Base-by-base conservation (phyloP, 139 green algal genomes). In the Dunaliella sp. region DNA sequence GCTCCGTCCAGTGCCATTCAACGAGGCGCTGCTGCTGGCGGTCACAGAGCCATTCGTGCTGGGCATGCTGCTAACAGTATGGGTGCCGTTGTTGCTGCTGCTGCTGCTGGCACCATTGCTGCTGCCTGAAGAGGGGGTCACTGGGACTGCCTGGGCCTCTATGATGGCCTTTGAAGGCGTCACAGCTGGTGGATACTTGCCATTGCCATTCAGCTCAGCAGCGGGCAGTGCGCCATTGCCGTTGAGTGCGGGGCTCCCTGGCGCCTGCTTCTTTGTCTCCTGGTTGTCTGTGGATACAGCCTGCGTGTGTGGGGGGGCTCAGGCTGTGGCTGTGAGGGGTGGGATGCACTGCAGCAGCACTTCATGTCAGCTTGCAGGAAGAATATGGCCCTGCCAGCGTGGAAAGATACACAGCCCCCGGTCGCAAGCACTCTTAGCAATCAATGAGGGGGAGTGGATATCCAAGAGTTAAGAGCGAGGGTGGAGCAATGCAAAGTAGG, bases 231-330 rank as follows among this genome's bases (percentile, higher is more conserved):
- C 86, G 77, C 80, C 72, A 37, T 90, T 88, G 36, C 85, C 87
- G 38, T 88, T 91, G 84, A 88, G 38, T 38, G 81, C 77, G 38
- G n/a, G 30, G 33, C 73, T 33, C n/a, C 34, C 32, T 7, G 65
- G 30, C 0, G 77, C 65, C 81, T 84, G 82, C 22, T 36, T 32
- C 77, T 88, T 78, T 0, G 86, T 58, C 38, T 89, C 86, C 25
- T 93, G 88, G 33, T 86, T 79, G 2, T 93, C 91, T 0, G 91
- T 93, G 31, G 88, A 87, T 0, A 87, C 85, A 26, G 91, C 91
- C 91, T 93, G 91, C 28, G 26, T 82, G 31, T 25, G 79, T 25
- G 33, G n/a, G 76, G 76, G 76, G 16, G 76, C 32, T n/a, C n/a
- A n/a, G n/a, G n/a, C n/a, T n/a, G n/a, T n/a, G n/a, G n/a, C n/a